Base-by-base conservation (phyloP, 2,329 filamentous ascomycete species). In the Aureobasidium vineae region DNA sequence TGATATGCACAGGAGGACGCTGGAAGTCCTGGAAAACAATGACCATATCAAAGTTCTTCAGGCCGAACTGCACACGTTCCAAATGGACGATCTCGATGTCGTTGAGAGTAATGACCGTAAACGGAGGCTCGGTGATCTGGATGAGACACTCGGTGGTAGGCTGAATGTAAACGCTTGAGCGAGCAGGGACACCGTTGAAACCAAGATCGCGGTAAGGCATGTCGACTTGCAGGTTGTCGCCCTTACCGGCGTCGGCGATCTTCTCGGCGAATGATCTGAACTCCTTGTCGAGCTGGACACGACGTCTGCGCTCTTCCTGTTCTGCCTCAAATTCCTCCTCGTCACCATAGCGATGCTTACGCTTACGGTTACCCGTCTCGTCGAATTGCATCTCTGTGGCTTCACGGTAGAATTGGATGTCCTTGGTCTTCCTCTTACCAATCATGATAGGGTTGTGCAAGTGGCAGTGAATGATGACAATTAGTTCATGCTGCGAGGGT, bases 241-340 rank as follows among this genome's bases (percentile, higher is more conserved):
- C 92, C 75, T 93, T 92, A 45, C 92, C 94, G 40, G 95, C 94
- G 75, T 98, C 94, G 3, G 94, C 92, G 76, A 99, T 96, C 84
- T 97, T 98, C 79, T 98, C 93, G 2, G 94, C 92, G 73, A 98
- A 99, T 69, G 86, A 88, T 79, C 97, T 96, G 85, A 99, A 99
- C 71, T 97, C 88, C 67, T 94, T 90, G 79, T 99, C 95, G 60
- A 99, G 87, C 69, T 94, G 91, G n/a, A 91, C 90, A 71, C 95
- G 86, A 67, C 94, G 88, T 71, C 94, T 86, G 72, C 96, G 88
- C 79, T 99, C 95, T 77, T 99, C 95, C 77, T 99, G 95, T 77
- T 99, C 95, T 49, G 94, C 92, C 77, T 99, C 95, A 70, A 99
- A 99, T 77, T 99, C 95, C 75, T 99, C 95, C 77, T 99, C 96